phyloP scores from a whole-genome alignment of 2,329 filamentous ascomycete species.

The Alternaria longipes region DNA sequence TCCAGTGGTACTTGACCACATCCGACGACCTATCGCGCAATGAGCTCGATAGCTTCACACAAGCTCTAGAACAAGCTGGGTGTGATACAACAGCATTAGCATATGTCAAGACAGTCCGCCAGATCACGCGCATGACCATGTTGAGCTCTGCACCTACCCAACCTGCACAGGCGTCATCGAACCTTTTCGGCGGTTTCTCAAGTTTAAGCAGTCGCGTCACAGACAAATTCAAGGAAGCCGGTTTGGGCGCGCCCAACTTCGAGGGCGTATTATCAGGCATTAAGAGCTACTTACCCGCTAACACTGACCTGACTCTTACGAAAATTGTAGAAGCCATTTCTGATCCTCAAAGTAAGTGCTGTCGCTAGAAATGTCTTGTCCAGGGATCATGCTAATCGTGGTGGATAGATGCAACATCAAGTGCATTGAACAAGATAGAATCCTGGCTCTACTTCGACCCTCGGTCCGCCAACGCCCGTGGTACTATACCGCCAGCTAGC shows the following conservation, averaged over 20 bases:
- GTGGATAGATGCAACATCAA: constrained; percentile 75
- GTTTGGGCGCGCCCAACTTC: constrained; percentile 79
- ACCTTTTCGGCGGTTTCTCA: constrained; percentile 92
- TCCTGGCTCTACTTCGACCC: constrained; percentile 98
- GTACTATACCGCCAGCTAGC: constrained; percentile 86
- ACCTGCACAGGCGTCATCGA: constrained; percentile 71
- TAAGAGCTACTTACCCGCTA: constrained; percentile 96
- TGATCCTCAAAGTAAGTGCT: constrained; percentile 74
- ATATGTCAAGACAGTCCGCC: constrained; percentile 83
- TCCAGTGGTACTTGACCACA: constrained; percentile 91
- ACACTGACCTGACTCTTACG: constrained; percentile 94
- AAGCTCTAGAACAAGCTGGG: constrained; percentile 78
- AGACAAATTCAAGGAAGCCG: constrained; percentile 91
- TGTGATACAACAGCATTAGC: constrained; percentile 79
- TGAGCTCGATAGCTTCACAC: constrained; percentile 87
- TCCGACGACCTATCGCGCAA: constrained; percentile 84
- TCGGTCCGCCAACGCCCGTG: constrained; percentile 88
- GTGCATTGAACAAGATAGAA: constrained; percentile 94
- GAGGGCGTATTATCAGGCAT: constrained; percentile 94
- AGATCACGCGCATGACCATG: constrained; percentile 98
- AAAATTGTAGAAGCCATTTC: constrained; percentile 99
- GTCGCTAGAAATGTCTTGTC: background rate
- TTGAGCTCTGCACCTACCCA: constrained; percentile 82
- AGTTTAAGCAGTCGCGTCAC: constrained; percentile 91
- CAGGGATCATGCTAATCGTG: background rate